Conservation (phyloP, 345 rosid species). For the Aurinia saxatilis region DNA sequence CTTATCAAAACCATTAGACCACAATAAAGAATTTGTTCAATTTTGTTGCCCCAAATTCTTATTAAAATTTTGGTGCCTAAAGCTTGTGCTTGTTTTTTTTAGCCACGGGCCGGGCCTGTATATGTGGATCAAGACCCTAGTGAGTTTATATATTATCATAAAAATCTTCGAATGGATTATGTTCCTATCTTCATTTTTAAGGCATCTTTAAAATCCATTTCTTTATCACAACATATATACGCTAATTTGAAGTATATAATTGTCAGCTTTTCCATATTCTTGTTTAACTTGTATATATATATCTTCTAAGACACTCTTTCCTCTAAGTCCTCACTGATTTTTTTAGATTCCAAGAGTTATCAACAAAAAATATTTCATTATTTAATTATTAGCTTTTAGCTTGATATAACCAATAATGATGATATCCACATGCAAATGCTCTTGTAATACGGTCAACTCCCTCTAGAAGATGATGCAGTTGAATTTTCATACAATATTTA, state of each 20-base stretch:
- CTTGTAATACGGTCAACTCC: constrained; percentile 14
- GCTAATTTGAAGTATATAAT: neutral
- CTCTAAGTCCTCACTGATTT: neutral
- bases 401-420: constrained; percentile 1
- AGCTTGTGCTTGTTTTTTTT: too few relatives aligned
- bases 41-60: too few relatives aligned
- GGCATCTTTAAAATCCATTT: constrained; percentile 3
- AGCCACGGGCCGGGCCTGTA: too few relatives aligned
- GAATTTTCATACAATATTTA: constrained; percentile 19
- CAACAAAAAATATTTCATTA: neutral
- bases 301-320: neutral
- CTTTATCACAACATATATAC: neutral
- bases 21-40: too few relatives aligned
- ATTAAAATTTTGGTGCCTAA: too few relatives aligned
- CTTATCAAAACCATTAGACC: too few relatives aligned
- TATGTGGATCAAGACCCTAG: neutral
- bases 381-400: neutral
- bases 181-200: constrained; percentile 21
- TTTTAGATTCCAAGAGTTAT: neutral
- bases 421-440: constrained; percentile 22
- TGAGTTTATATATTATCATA: constrained; percentile 1
- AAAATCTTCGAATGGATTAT: constrained; percentile 7
- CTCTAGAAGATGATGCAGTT: constrained; percentile 9
- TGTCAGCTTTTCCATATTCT: neutral
- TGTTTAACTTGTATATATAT: too few relatives aligned